Evolutionary conservation across 176 grass and related monocot species (phyloP), one percentile per base, ranked within the genome.

Genomic region (Zoysia japonica): DNA sequence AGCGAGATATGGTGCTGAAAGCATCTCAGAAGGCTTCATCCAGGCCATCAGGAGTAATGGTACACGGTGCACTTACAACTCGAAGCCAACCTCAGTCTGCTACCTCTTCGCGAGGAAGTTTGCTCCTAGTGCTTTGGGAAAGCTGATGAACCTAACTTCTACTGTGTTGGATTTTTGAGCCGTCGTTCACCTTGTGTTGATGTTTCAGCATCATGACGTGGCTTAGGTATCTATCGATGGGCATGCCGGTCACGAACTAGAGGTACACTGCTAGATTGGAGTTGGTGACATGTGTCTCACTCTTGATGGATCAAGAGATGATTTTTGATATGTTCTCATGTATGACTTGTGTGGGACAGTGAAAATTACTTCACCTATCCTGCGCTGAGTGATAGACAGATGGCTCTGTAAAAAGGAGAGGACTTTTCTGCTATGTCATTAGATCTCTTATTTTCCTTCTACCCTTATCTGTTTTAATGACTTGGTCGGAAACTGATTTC

Each of bases 21-120:
- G 78, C 68, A 71, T 95, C 50, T 92, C 75, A 16, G 40, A 55
- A 6, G 82, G 87, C 4, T 95, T 95, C 78, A 89, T 95, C 79
- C 81, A 87, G 65, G 67, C 89, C 6, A 95, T 95, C 75, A 92
- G 93, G 81, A 95, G 92, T 65, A 95, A 95, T 44, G 93, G 87
- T 9, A 92, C 92, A 0, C 67, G 40, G 2, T 95, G 93, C 87
- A 61, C 42, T 47, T 95, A 95, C 67, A 95, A 95, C 80, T 91
- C 84, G 0, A 86, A 82, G 85, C 65, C 75, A 19, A 92, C 84
- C 2, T 76, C 84, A 11, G 70, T 95, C 42, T 95, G 93, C 78
- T 95, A 88, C 82, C 87, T 95, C 42, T 95, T 95, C 14, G 93
- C 93, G 0, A 89, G 93, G 74, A 95, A 95, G 78, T 95, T 95